Evolutionary conservation across 2,329 filamentous ascomycete genomes (phyloP).

Genomic region (Ambrosiella beaveri): DNA sequence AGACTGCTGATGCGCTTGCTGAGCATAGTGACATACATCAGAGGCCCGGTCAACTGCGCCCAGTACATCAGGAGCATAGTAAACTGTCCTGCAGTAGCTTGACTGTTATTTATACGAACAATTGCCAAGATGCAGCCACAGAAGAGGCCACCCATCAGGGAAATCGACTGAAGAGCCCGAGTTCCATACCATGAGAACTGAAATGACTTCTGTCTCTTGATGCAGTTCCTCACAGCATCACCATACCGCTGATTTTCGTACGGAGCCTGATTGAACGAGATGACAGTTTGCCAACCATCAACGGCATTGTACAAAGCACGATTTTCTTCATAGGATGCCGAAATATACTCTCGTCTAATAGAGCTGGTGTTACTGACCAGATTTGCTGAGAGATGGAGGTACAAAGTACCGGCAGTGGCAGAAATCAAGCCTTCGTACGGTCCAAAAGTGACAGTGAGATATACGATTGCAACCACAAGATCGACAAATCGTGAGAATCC

Average conservation of each 20-base stretch:
- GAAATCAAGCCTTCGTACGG: slow-evolving; percentile 47
- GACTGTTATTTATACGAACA: slow-evolving; percentile 46
- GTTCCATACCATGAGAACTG: slow-evolving; percentile 14
- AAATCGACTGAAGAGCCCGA: slow-evolving; percentile 37
- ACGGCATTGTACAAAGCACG: slow-evolving; percentile 38
- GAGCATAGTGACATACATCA: slow-evolving; percentile 49
- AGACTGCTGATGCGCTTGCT: slow-evolving; percentile 39
- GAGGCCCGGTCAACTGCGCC: slow-evolving; percentile 51
- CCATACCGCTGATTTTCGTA: slow-evolving; percentile 39
- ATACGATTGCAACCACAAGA: slow-evolving; percentile 39
- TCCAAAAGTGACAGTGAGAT: slow-evolving; percentile 40
- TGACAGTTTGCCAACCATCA: slow-evolving; percentile 41
- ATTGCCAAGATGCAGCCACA: slow-evolving; percentile 43
- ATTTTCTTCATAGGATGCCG: slow-evolving; percentile 37
- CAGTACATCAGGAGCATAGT: slow-evolving; percentile 58
- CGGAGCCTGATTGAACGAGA: slow-evolving; percentile 40
- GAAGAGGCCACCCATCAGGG: slow-evolving; percentile 52
- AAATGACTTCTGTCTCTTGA: slow-evolving; percentile 5
- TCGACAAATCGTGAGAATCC: slow-evolving; percentile 44
- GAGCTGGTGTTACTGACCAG: slow-evolving; percentile 34
- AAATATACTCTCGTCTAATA: slow-evolving; percentile 32
- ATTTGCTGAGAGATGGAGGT: slow-evolving; percentile 34
- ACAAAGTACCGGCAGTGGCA: slow-evolving; percentile 37
- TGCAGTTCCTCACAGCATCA: slow-evolving; percentile 24
- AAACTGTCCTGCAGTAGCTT: slow-evolving; percentile 48